Base-by-base conservation (phyloP, 2,329 filamentous ascomycete species). In the Fusarium bulbicola region DNA sequence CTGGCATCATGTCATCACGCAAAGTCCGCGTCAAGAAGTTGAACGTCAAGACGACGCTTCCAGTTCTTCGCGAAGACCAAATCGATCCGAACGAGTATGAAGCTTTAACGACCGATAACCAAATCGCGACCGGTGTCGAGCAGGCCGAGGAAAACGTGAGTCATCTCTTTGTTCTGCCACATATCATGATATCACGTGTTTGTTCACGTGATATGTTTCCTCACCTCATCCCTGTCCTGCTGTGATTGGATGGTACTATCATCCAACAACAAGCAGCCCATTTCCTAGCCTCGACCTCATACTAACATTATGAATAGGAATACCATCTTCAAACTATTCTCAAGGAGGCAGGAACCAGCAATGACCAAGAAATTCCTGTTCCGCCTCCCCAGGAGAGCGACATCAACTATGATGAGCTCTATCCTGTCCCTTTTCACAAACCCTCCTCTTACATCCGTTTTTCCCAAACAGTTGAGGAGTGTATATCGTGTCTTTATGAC, bases 401-500 rank as follows among this genome's bases (percentile, higher is more conserved):
- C 74, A 84, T 95, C 83, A 90, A 94, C 83, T 99, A 98, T 91
- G 94, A 97, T 83, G 90, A 92, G 78, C 89, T 98, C 77, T 98
- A 98, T 81, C 90, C 92, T 56, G 90, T 89, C 74, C 86, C 87
- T 65, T 98, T 95, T 84, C 89, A 91, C 78, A 92, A 97, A 82
- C 95, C 96, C 59, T 91, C 92, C 70, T 96, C 95, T 70, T 98
- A 98, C 84, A 97, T 99, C 81, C 94, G 95, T 74, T 98, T 97
- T 85, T 98, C 96, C 73, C 95, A 97, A 75, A 99, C 96, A 6
- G 95, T 99, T 70, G 96, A 99, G 84, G 96, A 99, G 83, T 97
- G 93, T 78, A 92, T 94, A 79, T 93, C 93, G 78, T 93, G 92
- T 80, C 90, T 92, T 77, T 99, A 99, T 91, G 95, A 97, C 84